Conservation (phyloP, 83 land plant species). For the Thuja plicata region DNA sequence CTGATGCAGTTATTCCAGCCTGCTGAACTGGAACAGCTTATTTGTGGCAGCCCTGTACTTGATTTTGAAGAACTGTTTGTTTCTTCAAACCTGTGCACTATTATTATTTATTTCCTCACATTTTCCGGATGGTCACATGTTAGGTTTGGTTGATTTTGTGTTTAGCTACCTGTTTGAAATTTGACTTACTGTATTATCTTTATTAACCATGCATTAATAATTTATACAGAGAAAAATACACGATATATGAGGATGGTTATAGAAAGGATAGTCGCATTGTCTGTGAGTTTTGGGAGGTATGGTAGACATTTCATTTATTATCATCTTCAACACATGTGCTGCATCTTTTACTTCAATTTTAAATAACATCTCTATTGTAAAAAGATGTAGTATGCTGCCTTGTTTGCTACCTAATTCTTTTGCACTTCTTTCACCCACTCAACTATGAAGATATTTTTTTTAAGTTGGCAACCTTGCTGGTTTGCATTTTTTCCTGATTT, state of each 20-base stretch:
- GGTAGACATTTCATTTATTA: neutral
- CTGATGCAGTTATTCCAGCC: conserved; percentile 31
- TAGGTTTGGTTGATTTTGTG: neutral
- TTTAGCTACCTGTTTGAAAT: neutral
- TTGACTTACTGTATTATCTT: neutral
- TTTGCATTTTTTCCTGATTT: too few species aligned
- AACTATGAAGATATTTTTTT: too few species aligned
- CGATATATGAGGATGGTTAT: conserved; percentile 34
- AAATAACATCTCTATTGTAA: neutral
- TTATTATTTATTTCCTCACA: neutral
- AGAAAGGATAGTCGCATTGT: conserved; percentile 26
- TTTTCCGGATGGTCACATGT: neutral
- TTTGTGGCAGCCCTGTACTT: conserved; percentile 33
- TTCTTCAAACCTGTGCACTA: neutral
- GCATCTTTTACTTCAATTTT: neutral
- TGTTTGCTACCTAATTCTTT: too few species aligned
- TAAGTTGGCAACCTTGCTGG: too few species aligned
- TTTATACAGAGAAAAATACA: conserved; percentile 20
- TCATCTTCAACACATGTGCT: neutral
- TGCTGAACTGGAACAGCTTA: conserved; percentile 28
- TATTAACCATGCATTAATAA: neutral
- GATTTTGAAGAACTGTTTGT: conserved; percentile 32
- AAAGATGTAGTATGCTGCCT: too few species aligned
- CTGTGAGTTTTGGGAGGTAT: conserved; percentile 30
- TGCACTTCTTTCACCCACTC: too few species aligned